Evolutionary conservation across 768 basidiomycete genomes (phyloP).

Genomic region (Lactarius akahatsu): DNA sequence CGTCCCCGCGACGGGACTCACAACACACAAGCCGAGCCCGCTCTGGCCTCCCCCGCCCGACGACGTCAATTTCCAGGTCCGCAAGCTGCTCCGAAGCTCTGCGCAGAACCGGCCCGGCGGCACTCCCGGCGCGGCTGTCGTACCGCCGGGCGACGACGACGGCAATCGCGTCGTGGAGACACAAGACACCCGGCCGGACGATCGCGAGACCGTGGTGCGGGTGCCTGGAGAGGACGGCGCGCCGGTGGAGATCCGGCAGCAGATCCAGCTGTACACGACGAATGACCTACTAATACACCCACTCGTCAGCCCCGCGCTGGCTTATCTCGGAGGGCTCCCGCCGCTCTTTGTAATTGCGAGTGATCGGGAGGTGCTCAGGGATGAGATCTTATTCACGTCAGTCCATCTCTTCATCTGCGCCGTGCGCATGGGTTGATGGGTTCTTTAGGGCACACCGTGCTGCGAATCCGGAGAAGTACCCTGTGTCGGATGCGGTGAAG

Average conservation of each 20-base stretch:
- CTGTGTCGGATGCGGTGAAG: constrained; percentile 45
- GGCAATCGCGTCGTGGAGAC: background rate
- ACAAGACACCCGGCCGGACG: background rate
- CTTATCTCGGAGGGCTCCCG: constrained; percentile 87
- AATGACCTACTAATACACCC: constrained; percentile 79
- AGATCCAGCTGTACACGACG: constrained; percentile 84
- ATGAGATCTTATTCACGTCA: constrained; percentile 88
- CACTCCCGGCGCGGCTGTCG: constrained; percentile 31
- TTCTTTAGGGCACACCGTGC: constrained; percentile 80
- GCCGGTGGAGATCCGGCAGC: constrained; percentile 53
- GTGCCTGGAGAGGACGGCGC: constrained; percentile 51
- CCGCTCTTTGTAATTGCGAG: constrained; percentile 83
- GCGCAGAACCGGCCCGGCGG: constrained; percentile 24
- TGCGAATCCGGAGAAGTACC: constrained; percentile 72
- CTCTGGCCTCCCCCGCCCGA: constrained; percentile 76
- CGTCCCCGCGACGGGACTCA: constrained; percentile 68
- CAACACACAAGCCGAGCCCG: constrained; percentile 73
- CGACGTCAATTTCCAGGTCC: constrained; percentile 57
- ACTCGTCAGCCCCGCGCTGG: constrained; percentile 74
- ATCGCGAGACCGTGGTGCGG: constrained; percentile 48
- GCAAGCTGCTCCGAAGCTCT: constrained; percentile 43
- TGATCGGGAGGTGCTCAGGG: constrained; percentile 87
- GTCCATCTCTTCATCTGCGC: too few relatives aligned
- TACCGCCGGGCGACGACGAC: constrained; percentile 30
- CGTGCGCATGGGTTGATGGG: background rate